phyloP scores from a whole-genome alignment of 495 filamentous ascomycete species.

The Penicillium samsonianum region DNA sequence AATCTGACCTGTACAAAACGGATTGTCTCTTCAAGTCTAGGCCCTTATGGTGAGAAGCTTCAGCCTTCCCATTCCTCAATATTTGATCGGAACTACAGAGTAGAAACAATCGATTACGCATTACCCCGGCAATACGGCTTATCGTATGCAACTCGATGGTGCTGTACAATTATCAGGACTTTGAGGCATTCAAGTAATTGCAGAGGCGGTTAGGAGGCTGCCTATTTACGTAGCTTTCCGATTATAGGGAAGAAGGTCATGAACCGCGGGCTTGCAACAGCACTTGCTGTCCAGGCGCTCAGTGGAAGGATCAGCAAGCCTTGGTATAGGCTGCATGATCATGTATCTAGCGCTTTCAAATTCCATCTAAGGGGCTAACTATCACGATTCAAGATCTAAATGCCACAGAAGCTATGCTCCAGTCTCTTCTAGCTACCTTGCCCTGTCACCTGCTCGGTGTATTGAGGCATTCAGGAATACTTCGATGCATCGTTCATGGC shows the following conservation, averaged over 20 bases:
- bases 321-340: neutral
- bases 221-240: neutral
- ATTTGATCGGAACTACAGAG: neutral
- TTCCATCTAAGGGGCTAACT: neutral
- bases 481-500: constrained; percentile 72
- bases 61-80: neutral
- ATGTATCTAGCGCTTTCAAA: neutral
- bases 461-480: constrained; percentile 35
- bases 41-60: neutral
- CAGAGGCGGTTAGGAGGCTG: neutral
- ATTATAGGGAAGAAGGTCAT: neutral
- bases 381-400: neutral
- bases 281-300: neutral
- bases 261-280: neutral
- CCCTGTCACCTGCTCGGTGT: neutral
- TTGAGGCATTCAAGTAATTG: neutral
- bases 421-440: neutral
- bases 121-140: too few species aligned
- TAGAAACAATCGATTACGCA: too few species aligned
- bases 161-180: neutral
- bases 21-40: neutral
- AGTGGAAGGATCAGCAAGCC: neutral
- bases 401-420: neutral
- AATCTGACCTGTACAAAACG: constrained; percentile 6
- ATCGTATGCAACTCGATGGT: neutral